Evolutionary conservation across 2,329 filamentous ascomycete species (phyloP).

Genomic region (Zarea fungicola): DNA sequence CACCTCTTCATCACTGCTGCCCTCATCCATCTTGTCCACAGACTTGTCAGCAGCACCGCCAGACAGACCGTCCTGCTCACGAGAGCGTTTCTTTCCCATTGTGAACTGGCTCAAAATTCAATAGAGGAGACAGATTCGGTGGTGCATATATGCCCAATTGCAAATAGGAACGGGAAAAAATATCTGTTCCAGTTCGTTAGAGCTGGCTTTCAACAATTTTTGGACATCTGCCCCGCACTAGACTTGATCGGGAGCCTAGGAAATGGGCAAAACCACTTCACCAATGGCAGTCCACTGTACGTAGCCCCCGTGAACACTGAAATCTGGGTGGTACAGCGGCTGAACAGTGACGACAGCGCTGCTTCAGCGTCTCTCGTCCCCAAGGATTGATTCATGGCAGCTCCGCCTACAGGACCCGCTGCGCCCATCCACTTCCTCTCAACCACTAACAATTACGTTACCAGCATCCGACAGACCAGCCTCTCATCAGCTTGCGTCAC

Average conservation of each 20-base stretch:
- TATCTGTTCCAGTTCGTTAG: neutral
- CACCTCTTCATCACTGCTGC: slow-evolving; percentile 51
- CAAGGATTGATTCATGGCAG: too few species aligned
- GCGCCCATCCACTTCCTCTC: neutral
- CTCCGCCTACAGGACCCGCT: slow-evolving; percentile 1
- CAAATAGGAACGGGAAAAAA: neutral
- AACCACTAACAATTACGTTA: neutral
- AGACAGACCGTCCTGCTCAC: slow-evolving; percentile 41
- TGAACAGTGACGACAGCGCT: neutral
- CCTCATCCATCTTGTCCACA: slow-evolving; percentile 45
- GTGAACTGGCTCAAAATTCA: slow-evolving; percentile 9
- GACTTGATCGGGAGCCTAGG: slow-evolving; percentile 4
- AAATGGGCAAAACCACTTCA: neutral
- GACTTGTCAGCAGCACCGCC: slow-evolving; percentile 35
- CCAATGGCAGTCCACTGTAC: neutral
- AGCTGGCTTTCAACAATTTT: slow-evolving; percentile 5
- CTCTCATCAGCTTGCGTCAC: slow-evolving; percentile 15
- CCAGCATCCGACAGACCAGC: slow-evolving; percentile 6
- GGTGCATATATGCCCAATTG: neutral
- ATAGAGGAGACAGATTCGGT: neutral
- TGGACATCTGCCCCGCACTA: slow-evolving; percentile 11
- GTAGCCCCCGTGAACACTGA: neutral
- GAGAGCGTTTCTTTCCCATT: slow-evolving; percentile 48
- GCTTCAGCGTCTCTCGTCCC: too few species aligned
- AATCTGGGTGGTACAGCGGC: neutral